phyloP scores from a whole-genome alignment of 2,329 filamentous ascomycete genomes.

The Xylogone sp. region DNA sequence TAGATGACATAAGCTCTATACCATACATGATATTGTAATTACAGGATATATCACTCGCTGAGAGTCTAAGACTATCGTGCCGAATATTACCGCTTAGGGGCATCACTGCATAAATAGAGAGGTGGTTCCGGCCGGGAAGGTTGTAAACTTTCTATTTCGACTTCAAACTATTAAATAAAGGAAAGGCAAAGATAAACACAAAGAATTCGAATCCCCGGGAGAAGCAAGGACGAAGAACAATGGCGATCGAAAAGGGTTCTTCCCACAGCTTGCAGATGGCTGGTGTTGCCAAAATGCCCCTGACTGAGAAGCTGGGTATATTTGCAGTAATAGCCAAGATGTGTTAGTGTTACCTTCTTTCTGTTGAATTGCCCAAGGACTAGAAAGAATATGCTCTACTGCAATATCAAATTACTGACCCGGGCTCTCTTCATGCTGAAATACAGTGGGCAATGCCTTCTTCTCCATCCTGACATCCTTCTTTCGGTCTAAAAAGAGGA shows the following conservation, averaged over 20 bases:
- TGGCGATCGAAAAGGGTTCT: conserved; percentile 5
- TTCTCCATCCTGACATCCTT: conserved; percentile 14
- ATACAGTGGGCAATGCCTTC: conserved; percentile 13
- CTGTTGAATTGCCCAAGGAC: not conserved
- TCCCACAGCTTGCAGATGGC: conserved; percentile 16
- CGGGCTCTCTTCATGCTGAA: not conserved
- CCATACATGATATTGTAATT: too few species aligned
- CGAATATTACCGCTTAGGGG: too few species aligned
- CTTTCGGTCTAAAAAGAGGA: conserved; percentile 9
- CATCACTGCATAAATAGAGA: too few species aligned
- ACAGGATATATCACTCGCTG: too few species aligned
- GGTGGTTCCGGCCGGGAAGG: too few species aligned
- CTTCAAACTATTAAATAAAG: too few species aligned
- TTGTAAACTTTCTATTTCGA: too few species aligned
- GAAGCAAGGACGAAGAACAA: not conserved
- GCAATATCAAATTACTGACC: too few species aligned
- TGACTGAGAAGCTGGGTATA: conserved; percentile 20
- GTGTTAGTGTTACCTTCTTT: conserved; percentile 9
- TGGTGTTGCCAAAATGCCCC: conserved; percentile 7
- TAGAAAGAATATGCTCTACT: too few species aligned
- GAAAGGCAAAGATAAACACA: not conserved
- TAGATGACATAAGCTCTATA: too few species aligned
- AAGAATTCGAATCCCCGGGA: conserved; percentile 2
- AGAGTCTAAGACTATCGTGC: too few species aligned
- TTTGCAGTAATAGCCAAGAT: conserved; percentile 11